These are phyloP conservation scores for Chernovozyma aurita DNA, from an alignment of 1,139 yeast species.

Conservation along the genomic window DNA sequence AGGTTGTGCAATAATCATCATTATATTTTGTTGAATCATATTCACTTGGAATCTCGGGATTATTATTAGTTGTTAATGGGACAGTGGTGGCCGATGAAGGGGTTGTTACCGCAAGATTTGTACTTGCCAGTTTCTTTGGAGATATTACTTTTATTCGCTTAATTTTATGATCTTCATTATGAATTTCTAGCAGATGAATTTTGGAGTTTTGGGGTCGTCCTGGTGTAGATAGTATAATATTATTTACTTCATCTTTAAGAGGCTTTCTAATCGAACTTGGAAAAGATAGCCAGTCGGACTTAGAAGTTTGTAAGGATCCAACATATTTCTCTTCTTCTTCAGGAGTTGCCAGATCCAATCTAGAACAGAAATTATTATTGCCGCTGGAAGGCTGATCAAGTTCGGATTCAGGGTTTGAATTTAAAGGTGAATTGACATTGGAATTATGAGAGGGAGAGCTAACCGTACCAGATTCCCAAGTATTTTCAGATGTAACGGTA, in stretches of 20 bases:
- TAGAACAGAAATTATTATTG: not conserved
- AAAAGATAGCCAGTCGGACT: constrained; percentile 8
- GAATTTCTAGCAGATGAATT: not conserved
- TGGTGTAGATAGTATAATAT: not conserved
- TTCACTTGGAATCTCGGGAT: constrained; percentile 6
- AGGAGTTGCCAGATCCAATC: constrained; percentile 2
- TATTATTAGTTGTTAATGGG: not conserved
- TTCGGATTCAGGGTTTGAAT: not conserved
- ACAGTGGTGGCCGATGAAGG: not conserved
- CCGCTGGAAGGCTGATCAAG: not conserved
- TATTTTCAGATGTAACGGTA: not conserved
- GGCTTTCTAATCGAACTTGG: constrained; percentile 11
- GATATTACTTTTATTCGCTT: constrained; percentile 41
- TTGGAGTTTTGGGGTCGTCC: not conserved
- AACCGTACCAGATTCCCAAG: constrained; percentile 3
- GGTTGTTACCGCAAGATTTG: constrained; percentile 26
- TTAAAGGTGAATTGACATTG: not conserved
- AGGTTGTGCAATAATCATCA: constrained; percentile 84
- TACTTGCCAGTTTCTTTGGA: constrained; percentile 31
- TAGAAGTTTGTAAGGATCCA: constrained; percentile 1
- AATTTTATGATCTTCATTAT: constrained; percentile 10
- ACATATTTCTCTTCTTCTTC: constrained; percentile 3
- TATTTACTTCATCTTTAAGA: constrained; percentile 1
- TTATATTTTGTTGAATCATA: constrained; percentile 45
- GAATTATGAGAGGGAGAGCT: not conserved